Base-by-base conservation (phyloP, 345 rosid species). In the Boechera stricta region DNA sequence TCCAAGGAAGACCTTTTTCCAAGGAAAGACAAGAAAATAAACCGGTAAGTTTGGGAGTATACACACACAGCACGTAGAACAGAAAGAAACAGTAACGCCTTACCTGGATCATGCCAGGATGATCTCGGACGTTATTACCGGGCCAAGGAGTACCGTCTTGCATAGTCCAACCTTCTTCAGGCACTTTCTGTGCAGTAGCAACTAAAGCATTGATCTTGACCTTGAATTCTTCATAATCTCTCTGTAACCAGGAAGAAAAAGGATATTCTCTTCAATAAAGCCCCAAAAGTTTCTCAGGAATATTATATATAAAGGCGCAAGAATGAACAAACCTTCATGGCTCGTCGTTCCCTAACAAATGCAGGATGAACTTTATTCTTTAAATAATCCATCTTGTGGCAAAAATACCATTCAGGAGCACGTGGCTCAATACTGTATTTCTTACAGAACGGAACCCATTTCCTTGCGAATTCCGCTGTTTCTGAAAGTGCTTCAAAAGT, bases 91-190 rank as follows among this genome's bases (percentile, higher is more conserved):
- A 55, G 38, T 28, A 73, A 44, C 8, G 65, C 39, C 71, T 81
- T 42, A 90, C 98, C 94, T 92, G 98, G 62, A 92, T 92, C 98
- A 92, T 92, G 69, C 97, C 98, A 35, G 98, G 98, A 79, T 92
- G 98, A 86, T 92, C 98, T 58, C 93, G 79, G 59, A 90, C 91
- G 74, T 87, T 86, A 81, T 92, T 92, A 73, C 98, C 98, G 0
- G 98, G 98, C 94, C 97, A 92, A 44, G 90, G 94, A 71, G 93
- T 90, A 52, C 97, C 98, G 63, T 90, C 97, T 78, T 92, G 97
- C 97, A 92, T 92, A 41, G 96, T 92, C 97, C 97, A 92, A 41
- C 97, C 97, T 38, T 92, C 98, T 76, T 92, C 98, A 42, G 98
- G 98, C 53, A 90, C 97, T 85, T 92, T 92, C 77, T 87, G 88